Base-by-base conservation (phyloP, 345 rosid species). In the Melaleuca alternifolia region DNA sequence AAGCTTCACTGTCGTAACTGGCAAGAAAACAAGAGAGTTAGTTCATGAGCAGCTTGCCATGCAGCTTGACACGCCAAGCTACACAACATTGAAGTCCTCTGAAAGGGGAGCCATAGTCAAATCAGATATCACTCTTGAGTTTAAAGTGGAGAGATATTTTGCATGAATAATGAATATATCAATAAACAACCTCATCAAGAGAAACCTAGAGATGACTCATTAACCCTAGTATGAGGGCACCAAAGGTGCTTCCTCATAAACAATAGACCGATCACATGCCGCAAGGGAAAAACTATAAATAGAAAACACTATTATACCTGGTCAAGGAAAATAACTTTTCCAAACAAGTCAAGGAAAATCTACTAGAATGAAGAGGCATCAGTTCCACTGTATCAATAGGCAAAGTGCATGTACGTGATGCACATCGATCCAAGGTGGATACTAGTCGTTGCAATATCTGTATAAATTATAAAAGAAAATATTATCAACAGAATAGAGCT, bases 301-400 rank as follows among this genome's bases (percentile, higher is more conserved):
- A 53, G n/a, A 33, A 26, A 54, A 71, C 41, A 50, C 18, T 33
- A 51, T 71, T 65, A 85, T 92, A 97, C 99, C 99, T 92, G 94
- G 96, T 92, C 92, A 95, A 90, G 87, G 94, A 91, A 93, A 96
- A 94, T 89, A 97, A 87, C 85, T 93, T 94, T 87, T 94, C 93
- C 88, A 97, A 90, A 93, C 99, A 97, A 85, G 93, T 90, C 91
- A 94, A 87, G 85, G 99, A 97, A 90, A 97, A 97, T 89, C 95
- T 91, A 92, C 99, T 92, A 90, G 99, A 97, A 84, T 97, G 95
- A 65, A 89, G 75, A 88, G 99, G 99, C 98, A 96, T 94, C 87
- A 97, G 97, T 91, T 94, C 97, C 86, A 96, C 99, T n/a, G 98
- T 97, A 89, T 95, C 98, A 89, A 96, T 48, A 54, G 99, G 99